Conservation (phyloP, 352 stramenopile genomes). For the Aphanomyces cochlioides region DNA sequence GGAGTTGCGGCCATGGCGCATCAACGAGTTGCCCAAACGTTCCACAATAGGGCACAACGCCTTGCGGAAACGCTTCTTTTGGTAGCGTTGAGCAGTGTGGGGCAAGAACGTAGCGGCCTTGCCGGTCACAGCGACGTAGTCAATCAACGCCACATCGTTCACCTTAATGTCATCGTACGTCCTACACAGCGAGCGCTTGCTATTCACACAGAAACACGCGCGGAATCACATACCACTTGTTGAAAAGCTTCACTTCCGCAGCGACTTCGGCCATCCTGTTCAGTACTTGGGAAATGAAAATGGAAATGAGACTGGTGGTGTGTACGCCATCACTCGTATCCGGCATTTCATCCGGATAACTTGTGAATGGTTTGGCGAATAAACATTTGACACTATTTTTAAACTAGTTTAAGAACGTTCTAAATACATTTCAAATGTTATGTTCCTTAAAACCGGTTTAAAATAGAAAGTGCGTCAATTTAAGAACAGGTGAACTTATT, state of each 20-base stretch:
- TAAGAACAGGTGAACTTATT: no score
- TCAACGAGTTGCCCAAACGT: conserved; percentile 95
- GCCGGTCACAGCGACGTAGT: conserved; percentile 99
- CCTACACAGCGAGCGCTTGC: conserved; percentile 49
- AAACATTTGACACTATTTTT: no score
- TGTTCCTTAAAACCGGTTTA: no score
- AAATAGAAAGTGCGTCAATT: no score
- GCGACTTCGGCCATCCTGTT: conserved; percentile 90
- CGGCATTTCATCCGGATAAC: no score
- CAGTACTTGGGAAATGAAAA: conserved; percentile 86
- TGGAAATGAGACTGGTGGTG: conserved; percentile 21
- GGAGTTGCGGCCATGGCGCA: conserved; percentile 98
- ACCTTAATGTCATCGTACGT: conserved; percentile 99
- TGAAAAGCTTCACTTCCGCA: conserved; percentile 93
- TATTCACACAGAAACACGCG: conserved; percentile 2
- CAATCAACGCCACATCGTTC: conserved; percentile 96
- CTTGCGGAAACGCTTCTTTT: conserved; percentile 99
- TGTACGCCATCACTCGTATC: no score
- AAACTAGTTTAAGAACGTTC: no score
- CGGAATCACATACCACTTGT: conserved; percentile 87
- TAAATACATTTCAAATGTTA: no score
- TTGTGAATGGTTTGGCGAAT: no score
- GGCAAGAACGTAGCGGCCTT: conserved; percentile 98
- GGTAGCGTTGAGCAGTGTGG: conserved; percentile 99
- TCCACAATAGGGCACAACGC: conserved; percentile 99